Conservation (phyloP, 805 yeast species). For the Zygoascus biomembranicola region DNA sequence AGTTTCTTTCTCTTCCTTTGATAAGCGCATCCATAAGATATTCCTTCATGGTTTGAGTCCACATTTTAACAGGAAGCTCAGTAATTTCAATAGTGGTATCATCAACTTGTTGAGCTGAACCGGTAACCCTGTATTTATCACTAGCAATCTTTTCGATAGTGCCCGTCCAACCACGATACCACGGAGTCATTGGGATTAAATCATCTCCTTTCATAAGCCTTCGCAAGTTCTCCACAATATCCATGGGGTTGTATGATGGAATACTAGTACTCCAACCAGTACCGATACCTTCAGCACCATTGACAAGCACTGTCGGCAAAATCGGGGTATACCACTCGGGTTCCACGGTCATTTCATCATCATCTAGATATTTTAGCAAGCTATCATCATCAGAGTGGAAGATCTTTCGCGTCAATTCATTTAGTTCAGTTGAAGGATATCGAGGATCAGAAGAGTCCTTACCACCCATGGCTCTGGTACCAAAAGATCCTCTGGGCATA, state of each 20-base stretch:
- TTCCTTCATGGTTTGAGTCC: slow-evolving; percentile 91
- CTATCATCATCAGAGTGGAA: slow-evolving; percentile 78
- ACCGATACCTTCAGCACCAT: slow-evolving; percentile 97
- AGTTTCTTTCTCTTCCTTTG: slow-evolving; percentile 49
- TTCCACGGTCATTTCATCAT: slow-evolving; percentile 89
- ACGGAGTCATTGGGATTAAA: slow-evolving; percentile 68
- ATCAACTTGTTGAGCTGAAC: slow-evolving; percentile 73
- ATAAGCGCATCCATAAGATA: slow-evolving; percentile 59
- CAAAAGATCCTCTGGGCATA: slow-evolving; percentile 91
- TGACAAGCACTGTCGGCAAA: slow-evolving; percentile 89
- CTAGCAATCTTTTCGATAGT: slow-evolving; percentile 47
- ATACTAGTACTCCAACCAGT: slow-evolving; percentile 97
- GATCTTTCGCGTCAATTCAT: slow-evolving; percentile 62
- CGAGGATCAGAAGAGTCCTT: slow-evolving; percentile 98
- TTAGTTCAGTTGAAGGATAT: slow-evolving; percentile 84
- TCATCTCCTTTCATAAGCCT: slow-evolving; percentile 67
- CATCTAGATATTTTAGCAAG: slow-evolving; percentile 70
- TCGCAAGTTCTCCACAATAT: slow-evolving; percentile 66
- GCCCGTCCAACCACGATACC: slow-evolving; percentile 97
- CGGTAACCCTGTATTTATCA: slow-evolving; percentile 71
- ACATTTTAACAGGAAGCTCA: slow-evolving; percentile 83
- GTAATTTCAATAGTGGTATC: slow-evolving; percentile 78
- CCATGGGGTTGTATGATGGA: slow-evolving; percentile 84
- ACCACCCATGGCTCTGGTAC: slow-evolving; percentile 95
- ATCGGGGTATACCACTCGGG: slow-evolving; percentile 94